A percentile compares a stretch with the other conserved stretches of the same genome.
Evolutionary conservation across 805 yeast genomes (phyloP).

Genomic region (Candida awuae): DNA sequence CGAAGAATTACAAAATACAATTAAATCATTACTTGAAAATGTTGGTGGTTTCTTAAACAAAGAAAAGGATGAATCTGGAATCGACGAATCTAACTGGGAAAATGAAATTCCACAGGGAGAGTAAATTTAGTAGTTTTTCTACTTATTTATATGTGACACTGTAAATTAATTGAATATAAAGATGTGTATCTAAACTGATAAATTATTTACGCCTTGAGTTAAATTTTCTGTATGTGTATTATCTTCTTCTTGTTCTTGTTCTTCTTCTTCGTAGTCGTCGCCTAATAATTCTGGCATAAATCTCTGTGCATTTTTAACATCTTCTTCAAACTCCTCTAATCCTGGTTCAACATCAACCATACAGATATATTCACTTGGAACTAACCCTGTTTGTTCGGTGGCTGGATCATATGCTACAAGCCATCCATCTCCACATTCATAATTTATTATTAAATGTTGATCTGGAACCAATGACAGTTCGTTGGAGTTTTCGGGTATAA

Average conservation of each 20-base stretch:
- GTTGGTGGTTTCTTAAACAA: slow-evolving; percentile 48
- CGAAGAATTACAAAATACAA: slow-evolving; percentile 50
- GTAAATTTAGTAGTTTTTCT: background rate
- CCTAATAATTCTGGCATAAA: slow-evolving; percentile 16
- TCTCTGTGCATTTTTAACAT: slow-evolving; percentile 21
- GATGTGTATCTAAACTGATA: background rate
- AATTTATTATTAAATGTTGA: slow-evolving; percentile 75
- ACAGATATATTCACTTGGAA: slow-evolving; percentile 91
- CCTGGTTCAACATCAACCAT: slow-evolving; percentile 22
- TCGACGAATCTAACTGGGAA: slow-evolving; percentile 44
- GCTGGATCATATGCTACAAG: slow-evolving; percentile 78
- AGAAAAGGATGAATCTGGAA: slow-evolving; percentile 31
- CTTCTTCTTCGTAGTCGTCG: slow-evolving; percentile 7
- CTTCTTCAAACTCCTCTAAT: slow-evolving; percentile 27
- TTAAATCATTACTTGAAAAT: slow-evolving; percentile 39
- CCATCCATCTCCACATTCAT: slow-evolving; percentile 98
- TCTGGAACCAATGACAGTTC: slow-evolving; percentile 75
- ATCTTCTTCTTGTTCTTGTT: background rate
- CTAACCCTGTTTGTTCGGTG: slow-evolving; percentile 79
- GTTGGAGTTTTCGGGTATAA: slow-evolving; percentile 88
- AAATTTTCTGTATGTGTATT: slow-evolving; percentile 10
- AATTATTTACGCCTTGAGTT: background rate
- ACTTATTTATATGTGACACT: background rate
- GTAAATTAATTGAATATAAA: background rate
- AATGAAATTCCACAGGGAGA: slow-evolving; percentile 31